Percentiles rank a stretch among this genome's conserved stretches.
phyloP scores from a whole-genome alignment of 2,329 filamentous ascomycete genomes.

The Sordariomycetes sp. region DNA sequence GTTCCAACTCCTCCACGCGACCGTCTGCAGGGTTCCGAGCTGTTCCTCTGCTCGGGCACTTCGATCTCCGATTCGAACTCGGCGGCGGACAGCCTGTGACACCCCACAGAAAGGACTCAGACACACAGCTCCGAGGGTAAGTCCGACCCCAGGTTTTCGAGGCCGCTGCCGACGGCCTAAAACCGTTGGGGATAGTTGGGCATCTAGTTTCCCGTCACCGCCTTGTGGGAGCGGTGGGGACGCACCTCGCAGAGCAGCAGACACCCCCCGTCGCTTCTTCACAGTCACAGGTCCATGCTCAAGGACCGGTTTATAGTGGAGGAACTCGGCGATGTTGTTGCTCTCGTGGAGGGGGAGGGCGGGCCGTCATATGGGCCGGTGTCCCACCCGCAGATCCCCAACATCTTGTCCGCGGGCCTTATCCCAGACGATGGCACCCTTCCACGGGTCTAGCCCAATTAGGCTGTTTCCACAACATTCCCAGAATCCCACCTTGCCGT shows the following conservation, averaged over 20 bases:
- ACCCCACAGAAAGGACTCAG: not conserved
- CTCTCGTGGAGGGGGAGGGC: not conserved
- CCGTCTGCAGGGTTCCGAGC: not conserved
- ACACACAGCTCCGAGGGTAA: conserved; percentile 1
- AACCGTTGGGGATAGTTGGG: not conserved
- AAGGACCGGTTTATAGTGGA: not conserved
- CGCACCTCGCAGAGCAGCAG: not conserved
- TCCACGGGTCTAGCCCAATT: not conserved
- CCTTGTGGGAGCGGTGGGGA: conserved; percentile 4
- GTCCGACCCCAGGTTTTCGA: not conserved
- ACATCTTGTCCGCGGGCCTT: conserved; percentile 23
- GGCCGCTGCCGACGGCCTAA: not conserved
- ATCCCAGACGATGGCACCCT: not conserved
- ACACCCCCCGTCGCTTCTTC: not conserved
- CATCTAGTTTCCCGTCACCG: not conserved
- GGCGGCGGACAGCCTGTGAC: not conserved
- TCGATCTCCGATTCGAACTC: conserved; percentile 1
- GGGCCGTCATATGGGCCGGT: not conserved
- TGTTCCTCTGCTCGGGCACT: not conserved
- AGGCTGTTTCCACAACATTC: not conserved
- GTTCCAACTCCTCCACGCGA: not conserved
- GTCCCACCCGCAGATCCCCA: conserved; percentile 25
- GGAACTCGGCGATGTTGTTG: not conserved
- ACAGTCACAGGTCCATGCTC: not conserved
- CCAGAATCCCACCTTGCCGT: not conserved